phyloP scores from a whole-genome alignment of 1,139 yeast species.

The Yamadazyma triangularis region DNA sequence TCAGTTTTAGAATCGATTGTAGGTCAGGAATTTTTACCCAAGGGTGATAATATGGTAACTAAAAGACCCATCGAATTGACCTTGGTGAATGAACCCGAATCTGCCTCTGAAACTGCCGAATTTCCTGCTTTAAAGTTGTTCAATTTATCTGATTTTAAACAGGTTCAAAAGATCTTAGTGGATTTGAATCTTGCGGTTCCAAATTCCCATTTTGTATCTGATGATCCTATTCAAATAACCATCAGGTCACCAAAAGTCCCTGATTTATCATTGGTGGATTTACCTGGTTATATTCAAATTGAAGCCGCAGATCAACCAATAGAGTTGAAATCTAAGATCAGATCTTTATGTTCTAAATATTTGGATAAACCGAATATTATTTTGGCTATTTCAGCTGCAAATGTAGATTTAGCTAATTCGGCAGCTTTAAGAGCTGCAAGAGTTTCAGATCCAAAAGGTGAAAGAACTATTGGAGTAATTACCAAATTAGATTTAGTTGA shows the following conservation, averaged over 20 bases:
- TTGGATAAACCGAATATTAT: conserved; percentile 90
- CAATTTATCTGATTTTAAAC: conserved; percentile 79
- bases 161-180: conserved; percentile 77
- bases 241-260: conserved; percentile 92
- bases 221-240: conserved; percentile 87
- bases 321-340: conserved; percentile 73
- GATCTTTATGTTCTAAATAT: conserved; percentile 77
- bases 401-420: conserved; percentile 95
- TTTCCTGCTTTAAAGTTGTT: conserved; percentile 80
- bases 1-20: conserved; percentile 92
- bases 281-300: conserved; percentile 96
- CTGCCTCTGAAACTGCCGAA: conserved; percentile 86
- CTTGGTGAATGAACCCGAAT: conserved; percentile 75
- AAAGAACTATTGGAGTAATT: conserved; percentile 91
- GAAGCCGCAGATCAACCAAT: conserved; percentile 96
- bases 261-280: conserved; percentile 87
- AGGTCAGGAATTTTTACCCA: conserved; percentile 91
- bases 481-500: conserved; percentile 90
- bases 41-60: conserved; percentile 94
- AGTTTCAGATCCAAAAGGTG: conserved; percentile 88
- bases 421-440: conserved; percentile 93
- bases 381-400: conserved; percentile 94
- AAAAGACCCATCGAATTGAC: conserved; percentile 94
- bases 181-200: conserved; percentile 95
- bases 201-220: conserved; percentile 74